These are phyloP conservation scores for Blumeria hordei DNA, from an alignment of 2,329 filamentous ascomycete genomes.

Conservation along the genomic window DNA sequence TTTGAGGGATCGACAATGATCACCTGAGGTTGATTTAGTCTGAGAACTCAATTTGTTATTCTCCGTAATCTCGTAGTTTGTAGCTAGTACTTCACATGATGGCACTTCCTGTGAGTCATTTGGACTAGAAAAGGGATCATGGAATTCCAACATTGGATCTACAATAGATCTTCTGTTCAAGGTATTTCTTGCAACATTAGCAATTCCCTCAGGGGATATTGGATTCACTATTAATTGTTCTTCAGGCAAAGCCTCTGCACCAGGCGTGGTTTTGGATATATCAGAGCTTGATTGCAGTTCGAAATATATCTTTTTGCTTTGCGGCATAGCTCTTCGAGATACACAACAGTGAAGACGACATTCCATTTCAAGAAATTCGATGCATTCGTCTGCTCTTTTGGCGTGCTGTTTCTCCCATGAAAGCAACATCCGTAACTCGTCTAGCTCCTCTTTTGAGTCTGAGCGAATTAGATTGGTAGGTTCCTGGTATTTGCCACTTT, in stretches of 20 bases:
- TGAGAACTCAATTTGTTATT: too few species aligned
- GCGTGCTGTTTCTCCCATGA: constrained; percentile 29
- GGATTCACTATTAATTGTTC: neutral
- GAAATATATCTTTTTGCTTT: neutral
- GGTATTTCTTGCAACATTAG: constrained; percentile 8
- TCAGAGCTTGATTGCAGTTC: neutral
- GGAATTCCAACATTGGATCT: too few species aligned
- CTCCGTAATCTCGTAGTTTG: neutral
- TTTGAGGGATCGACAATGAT: neutral
- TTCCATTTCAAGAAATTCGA: constrained; percentile 55
- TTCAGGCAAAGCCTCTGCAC: neutral
- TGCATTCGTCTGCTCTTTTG: constrained; percentile 43
- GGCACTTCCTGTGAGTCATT: neutral
- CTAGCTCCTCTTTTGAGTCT: constrained; percentile 23
- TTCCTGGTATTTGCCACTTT: constrained; percentile 21
- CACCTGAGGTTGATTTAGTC: too few species aligned
- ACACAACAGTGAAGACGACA: constrained; percentile 44
- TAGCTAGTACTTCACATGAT: neutral
- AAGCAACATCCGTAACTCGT: constrained; percentile 21
- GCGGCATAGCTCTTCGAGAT: constrained; percentile 18
- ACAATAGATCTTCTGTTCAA: neutral
- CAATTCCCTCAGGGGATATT: constrained; percentile 16
- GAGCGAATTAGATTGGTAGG: constrained; percentile 29
- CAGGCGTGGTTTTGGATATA: neutral
- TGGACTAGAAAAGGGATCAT: neutral